Percentiles rank a stretch among this genome's conserved stretches.
Evolutionary conservation across 2,329 filamentous ascomycete species (phyloP).

Genomic region (Diplodia corticola): DNA sequence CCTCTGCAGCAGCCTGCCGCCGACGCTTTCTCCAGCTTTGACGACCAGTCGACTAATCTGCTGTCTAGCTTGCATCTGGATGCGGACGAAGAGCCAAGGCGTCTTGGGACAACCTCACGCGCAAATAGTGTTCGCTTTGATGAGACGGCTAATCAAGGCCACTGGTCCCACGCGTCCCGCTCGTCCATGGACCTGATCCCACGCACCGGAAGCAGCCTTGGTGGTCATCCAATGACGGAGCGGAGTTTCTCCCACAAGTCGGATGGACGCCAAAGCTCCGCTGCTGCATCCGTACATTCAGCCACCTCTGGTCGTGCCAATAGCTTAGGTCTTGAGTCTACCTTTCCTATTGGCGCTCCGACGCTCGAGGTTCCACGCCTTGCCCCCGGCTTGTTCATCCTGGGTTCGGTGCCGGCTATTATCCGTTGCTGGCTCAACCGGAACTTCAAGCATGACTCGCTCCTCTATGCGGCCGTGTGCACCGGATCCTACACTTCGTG

Average conservation of each 20-base stretch:
- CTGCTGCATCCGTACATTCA: conserved; percentile 80
- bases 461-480: conserved; percentile 90
- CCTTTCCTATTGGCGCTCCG: conserved; percentile 52
- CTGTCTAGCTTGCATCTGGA: conserved; percentile 82
- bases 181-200: conserved; percentile 82
- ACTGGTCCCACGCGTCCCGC: conserved; percentile 80
- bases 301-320: conserved; percentile 78
- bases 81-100: conserved; percentile 79
- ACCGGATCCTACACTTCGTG: conserved; percentile 86
- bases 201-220: conserved; percentile 76
- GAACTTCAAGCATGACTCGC: conserved; percentile 83
- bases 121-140: conserved; percentile 98
- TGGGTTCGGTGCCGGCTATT: conserved; percentile 89
- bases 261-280: conserved; percentile 89
- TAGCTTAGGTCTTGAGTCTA: conserved; percentile 79
- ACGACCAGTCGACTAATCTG: conserved; percentile 79
- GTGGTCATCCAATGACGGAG: conserved; percentile 80
- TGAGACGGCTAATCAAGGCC: conserved; percentile 88
- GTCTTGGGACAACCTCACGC: conserved; percentile 82
- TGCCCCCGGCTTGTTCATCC: conserved; percentile 78
- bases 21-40: conserved; percentile 86
- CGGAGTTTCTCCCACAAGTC: conserved; percentile 92
- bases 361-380: conserved; percentile 67
- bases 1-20: conserved; percentile 75
- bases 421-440: conserved; percentile 93